Evolutionary conservation across 305 asterid genomes (phyloP), one percentile per base, ranked within the genome.

Genomic region (Vinca major): DNA sequence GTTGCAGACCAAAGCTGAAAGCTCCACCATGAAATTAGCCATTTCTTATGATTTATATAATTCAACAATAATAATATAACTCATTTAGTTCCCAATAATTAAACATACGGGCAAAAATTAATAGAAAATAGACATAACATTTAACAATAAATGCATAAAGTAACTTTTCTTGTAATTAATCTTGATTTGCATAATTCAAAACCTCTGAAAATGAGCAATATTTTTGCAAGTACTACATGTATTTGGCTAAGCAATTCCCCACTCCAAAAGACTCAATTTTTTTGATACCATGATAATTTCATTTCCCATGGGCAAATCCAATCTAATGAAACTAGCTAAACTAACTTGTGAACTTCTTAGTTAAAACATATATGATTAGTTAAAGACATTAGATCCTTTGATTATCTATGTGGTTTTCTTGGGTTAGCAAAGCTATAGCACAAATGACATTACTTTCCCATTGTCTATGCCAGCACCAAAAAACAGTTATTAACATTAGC

Each of bases 321-420:
- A 55, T 64, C 52, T 43, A 17, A 63, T 45, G 17, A 44, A 26
- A 13, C 56, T 68, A 66, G 21, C 12, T 7, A 63, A 72, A 57
- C 68, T 33, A 60, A 66, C 55, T 26, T 67, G 4, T 53, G 33
- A 26, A 26, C 33, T 26, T 26, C 33, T 26, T 26, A 26, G 33
- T 26, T 26, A 26, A 26, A 26, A 20, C 40, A 52, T 33, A 52
- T 33, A 71, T 40, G 74, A 60, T 61, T 37, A 19, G 20, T 7
- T 48, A 49, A 50, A 26, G 33, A 71, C 81, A 81, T 69, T 26
- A 26, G 33, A 26, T 26, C 33, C 33, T 26, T 26, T 26, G 33
- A 26, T 26, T 26, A 26, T 26, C 33, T 26, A 26, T 26, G 33
- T 26, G 33, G 33, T 26, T 26, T 26, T 26, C 33, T 26, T 26